Evolutionary conservation across 139 green algal genomes (phyloP).

Genomic region (Pedinophyceae sp.): DNA sequence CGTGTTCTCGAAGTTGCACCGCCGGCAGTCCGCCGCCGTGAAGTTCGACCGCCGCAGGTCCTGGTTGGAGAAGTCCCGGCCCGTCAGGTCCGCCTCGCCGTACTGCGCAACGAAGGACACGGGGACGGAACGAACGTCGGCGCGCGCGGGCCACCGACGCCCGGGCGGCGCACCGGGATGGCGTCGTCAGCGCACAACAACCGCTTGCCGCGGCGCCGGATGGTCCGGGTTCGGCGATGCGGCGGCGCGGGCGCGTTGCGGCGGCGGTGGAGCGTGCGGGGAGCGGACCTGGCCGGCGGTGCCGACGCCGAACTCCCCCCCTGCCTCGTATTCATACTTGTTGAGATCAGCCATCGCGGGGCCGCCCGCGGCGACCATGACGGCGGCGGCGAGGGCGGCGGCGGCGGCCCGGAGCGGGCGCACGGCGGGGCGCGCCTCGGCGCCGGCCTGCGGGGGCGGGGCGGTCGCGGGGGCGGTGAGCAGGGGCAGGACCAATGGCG

Average conservation of each 20-base stretch:
- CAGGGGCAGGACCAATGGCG: too few relatives aligned
- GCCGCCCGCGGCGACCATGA: too few relatives aligned
- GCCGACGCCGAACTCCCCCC: constrained; percentile 57
- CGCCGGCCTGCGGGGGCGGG: too few relatives aligned
- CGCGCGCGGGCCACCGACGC: background rate
- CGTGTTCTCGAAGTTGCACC: constrained; percentile 35
- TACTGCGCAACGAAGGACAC: background rate
- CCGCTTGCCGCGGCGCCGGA: constrained; percentile 26
- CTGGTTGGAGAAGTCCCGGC: constrained; percentile 20
- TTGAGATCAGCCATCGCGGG: constrained; percentile 18
- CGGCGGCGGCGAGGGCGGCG: too few relatives aligned
- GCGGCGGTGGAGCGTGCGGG: too few relatives aligned
- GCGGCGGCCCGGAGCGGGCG: too few relatives aligned
- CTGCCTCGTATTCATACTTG: constrained; percentile 17
- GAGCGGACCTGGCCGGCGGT: constrained; percentile 49
- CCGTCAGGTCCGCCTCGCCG: background rate
- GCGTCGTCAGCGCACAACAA: background rate
- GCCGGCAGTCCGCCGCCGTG: constrained; percentile 46
- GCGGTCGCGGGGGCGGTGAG: too few relatives aligned
- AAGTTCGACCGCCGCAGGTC: constrained; percentile 75
- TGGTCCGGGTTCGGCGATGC: constrained; percentile 41
- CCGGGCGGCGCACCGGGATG: background rate
- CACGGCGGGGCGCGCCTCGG: too few relatives aligned
- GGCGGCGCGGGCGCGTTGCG: too few relatives aligned
- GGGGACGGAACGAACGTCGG: background rate